Conservation (phyloP, 2,329 filamentous ascomycete genomes). For the Sphaceloma murrayae region DNA sequence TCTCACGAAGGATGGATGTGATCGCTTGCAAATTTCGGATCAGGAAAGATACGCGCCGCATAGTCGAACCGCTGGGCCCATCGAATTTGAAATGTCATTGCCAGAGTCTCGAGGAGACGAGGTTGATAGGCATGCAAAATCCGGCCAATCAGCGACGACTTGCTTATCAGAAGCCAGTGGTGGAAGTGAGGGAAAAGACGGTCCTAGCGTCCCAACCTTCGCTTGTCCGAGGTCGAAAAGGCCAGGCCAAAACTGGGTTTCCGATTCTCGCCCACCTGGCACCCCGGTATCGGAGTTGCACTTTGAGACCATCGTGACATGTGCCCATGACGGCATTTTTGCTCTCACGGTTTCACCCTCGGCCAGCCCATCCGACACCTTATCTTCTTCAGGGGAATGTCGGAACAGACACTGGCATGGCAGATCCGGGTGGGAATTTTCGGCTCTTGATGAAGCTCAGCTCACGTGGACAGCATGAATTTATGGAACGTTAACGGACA, state of each 20-base stretch:
- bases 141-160: no score
- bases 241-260: conserved; percentile 3
- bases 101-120: conserved; percentile 1
- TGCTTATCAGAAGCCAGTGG: no score
- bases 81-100: conserved; percentile 8
- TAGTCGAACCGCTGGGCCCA: conserved; percentile 4
- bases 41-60: conserved; percentile 3
- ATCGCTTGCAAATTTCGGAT: neutral
- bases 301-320: conserved; percentile 11
- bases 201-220: conserved; percentile 10
- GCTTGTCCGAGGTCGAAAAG: conserved; percentile 4
- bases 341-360: conserved; percentile 8
- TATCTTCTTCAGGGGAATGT: no score
- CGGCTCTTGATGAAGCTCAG: no score
- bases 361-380: neutral
- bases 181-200: no score
- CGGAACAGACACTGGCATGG: no score
- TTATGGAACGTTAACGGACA: no score
- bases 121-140: conserved; percentile 2
- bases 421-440: no score
- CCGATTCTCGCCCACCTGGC: neutral
- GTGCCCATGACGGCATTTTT: conserved; percentile 4
- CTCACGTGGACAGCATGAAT: no score
- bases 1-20: conserved; percentile 9
- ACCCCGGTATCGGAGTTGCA: conserved; percentile 6